Conservation (phyloP, 768 basidiomycete species). For the Royoungia palumana region DNA sequence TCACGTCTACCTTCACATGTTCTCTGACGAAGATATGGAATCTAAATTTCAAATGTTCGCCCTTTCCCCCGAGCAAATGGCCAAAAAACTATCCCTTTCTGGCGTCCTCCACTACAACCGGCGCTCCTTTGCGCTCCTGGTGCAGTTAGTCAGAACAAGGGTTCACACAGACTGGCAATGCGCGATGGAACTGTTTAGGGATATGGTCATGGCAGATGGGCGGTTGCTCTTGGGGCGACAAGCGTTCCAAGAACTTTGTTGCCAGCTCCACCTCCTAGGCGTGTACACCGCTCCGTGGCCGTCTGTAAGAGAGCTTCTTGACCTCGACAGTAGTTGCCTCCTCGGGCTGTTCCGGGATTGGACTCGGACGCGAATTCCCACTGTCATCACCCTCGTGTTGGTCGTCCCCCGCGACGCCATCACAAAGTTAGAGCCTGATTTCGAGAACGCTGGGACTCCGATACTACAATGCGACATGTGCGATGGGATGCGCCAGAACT, state of each 20-base stretch:
- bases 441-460: slow-evolving; percentile 4
- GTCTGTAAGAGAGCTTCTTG: not conserved
- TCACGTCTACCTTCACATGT: slow-evolving; percentile 25
- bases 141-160: slow-evolving; percentile 39
- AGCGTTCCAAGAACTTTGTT: slow-evolving; percentile 44
- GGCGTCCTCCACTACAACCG: slow-evolving; percentile 44
- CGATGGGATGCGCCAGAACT: slow-evolving; percentile 1
- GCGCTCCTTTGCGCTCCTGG: slow-evolving; percentile 44
- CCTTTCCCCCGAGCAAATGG: not conserved
- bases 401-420: slow-evolving; percentile 30
- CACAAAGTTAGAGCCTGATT: slow-evolving; percentile 8
- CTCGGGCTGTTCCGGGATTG: slow-evolving; percentile 28
- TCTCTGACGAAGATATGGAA: slow-evolving; percentile 21
- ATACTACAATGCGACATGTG: slow-evolving; percentile 22
- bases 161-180: slow-evolving; percentile 40
- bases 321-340: not conserved
- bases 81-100: not conserved
- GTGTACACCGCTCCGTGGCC: slow-evolving; percentile 30
- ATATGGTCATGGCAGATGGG: slow-evolving; percentile 4
- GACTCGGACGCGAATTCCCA: slow-evolving; percentile 22
- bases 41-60: not conserved
- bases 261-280: slow-evolving; percentile 40
- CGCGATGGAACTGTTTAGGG: slow-evolving; percentile 36
- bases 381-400: slow-evolving; percentile 30
- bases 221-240: slow-evolving; percentile 21